Conservation (phyloP, 2,329 filamentous ascomycete genomes). For the Zelopaecilomyces penicillatus region DNA sequence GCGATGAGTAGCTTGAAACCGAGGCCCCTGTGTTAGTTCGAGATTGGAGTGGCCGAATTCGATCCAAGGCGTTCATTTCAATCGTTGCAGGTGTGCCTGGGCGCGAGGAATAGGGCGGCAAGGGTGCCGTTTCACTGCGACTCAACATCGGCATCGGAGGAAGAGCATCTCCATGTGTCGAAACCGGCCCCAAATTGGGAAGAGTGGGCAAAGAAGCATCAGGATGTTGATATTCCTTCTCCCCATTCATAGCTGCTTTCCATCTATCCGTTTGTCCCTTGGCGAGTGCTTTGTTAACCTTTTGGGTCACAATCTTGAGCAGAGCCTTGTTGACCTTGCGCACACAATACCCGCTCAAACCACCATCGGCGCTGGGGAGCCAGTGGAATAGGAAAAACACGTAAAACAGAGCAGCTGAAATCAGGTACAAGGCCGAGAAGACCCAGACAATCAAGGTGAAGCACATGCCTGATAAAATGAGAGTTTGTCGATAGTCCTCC, state of each 20-base stretch:
- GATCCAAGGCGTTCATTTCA: conserved; percentile 45
- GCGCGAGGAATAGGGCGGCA: conserved; percentile 55
- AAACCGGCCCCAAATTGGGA: conserved; percentile 25
- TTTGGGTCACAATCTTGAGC: conserved; percentile 73
- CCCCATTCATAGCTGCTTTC: conserved; percentile 46
- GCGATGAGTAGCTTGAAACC: conserved; percentile 52
- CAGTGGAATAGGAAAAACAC: conserved; percentile 87
- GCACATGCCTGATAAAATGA: conserved; percentile 82
- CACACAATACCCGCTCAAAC: conserved; percentile 76
- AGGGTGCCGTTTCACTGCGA: conserved; percentile 50
- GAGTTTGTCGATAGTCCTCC: conserved; percentile 66
- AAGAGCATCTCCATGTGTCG: conserved; percentile 35
- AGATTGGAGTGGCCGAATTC: conserved; percentile 39
- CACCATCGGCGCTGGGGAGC: conserved; percentile 73
- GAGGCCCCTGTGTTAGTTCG: conserved; percentile 49
- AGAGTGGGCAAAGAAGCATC: conserved; percentile 63
- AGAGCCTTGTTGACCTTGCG: conserved; percentile 84
- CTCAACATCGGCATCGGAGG: conserved; percentile 50
- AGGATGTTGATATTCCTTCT: conserved; percentile 40
- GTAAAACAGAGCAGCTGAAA: conserved; percentile 72
- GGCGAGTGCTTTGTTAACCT: conserved; percentile 80
- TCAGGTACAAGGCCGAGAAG: conserved; percentile 65
- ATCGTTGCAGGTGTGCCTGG: conserved; percentile 45
- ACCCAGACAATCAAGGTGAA: conserved; percentile 89
- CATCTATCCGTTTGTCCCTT: conserved; percentile 60